Percentiles rank a stretch among this genome's conserved stretches.
These are phyloP conservation scores for Phytophthora pinifolia DNA, from an alignment of 352 stramenopile genomes.

Conservation along the genomic window DNA sequence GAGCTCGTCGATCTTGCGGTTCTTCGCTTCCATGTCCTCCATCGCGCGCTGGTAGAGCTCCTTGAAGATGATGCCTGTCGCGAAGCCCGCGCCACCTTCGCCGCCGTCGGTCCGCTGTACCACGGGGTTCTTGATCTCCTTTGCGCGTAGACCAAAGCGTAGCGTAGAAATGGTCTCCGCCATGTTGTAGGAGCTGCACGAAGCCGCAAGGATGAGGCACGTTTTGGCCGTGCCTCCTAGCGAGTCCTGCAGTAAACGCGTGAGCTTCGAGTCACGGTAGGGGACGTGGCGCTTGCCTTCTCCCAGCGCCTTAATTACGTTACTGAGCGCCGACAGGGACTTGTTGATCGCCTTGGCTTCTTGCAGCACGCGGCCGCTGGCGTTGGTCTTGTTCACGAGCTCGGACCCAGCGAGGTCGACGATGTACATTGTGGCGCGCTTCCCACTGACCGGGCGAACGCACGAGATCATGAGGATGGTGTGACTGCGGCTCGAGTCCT, in stretches of 20 bases:
- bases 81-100: slow-evolving; percentile 21
- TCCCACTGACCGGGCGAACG: slow-evolving; percentile 35
- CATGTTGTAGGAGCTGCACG: slow-evolving; percentile 81
- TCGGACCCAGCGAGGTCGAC: slow-evolving; percentile 86
- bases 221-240: slow-evolving; percentile 93
- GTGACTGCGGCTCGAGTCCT: slow-evolving; percentile 82
- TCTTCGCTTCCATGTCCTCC: slow-evolving; percentile 65
- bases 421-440: slow-evolving; percentile 74
- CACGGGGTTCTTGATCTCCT: slow-evolving; percentile 83
- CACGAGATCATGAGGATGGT: slow-evolving; percentile 69
- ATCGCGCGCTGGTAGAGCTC: slow-evolving; percentile 74
- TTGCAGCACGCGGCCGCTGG: slow-evolving; percentile 72
- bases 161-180: slow-evolving; percentile 78
- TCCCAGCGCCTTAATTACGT: slow-evolving; percentile 83
- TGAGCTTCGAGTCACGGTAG: slow-evolving; percentile 87
- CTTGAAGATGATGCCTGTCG: slow-evolving; percentile 47
- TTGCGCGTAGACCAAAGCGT: slow-evolving; percentile 68
- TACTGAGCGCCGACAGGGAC: slow-evolving; percentile 79
- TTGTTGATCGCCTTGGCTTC: slow-evolving; percentile 90
- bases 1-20: slow-evolving; percentile 68
- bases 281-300: slow-evolving; percentile 74
- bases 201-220: slow-evolving; percentile 94
- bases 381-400: slow-evolving; percentile 84
- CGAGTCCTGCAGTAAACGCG: slow-evolving; percentile 84
- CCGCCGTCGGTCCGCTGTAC: slow-evolving; percentile 41